Evolutionary conservation across 257 asterid species (phyloP), one percentile per base, ranked within the genome.

Genomic region (Cinchona pubescens): DNA sequence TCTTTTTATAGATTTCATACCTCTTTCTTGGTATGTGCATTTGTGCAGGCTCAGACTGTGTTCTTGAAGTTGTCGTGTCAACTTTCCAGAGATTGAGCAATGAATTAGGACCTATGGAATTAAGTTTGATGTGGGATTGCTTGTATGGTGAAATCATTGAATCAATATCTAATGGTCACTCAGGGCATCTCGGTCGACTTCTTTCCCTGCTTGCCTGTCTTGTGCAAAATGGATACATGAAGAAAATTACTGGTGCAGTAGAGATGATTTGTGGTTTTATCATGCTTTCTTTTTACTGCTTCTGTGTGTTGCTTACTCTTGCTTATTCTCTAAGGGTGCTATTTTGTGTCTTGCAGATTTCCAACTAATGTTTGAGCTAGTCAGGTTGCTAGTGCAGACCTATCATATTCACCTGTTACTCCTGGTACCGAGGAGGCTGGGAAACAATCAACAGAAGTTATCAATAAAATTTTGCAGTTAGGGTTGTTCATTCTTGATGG

Each of bases 401-500:
- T 88, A 68, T n/a, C n/a, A n/a, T n/a, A n/a, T n/a, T n/a, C n/a
- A n/a, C n/a, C n/a, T 80, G 55, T 82, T 82, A 85, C 85, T 71
- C 65, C 67, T 83, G 81, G 72, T 64, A 70, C 78, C 65, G 74
- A 35, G 81, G 74, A 84, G 69, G 75, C 62, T 62, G 74, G 63
- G 75, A 89, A 87, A 71, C 83, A 82, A 60, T 66, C 81, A 58
- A 40, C 84, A 27, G 87, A 85, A 68, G 75, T 88, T 62, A 69
- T 88, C 77, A 89, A 88, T 70, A 86, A 84, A 78, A 80, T 88
- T 66, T 79, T 90, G 83, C 82, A 86, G 73, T 84, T 93, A 75
- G 83, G 87, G 83, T 82, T 88, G 71, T 87, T 96, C 83, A 71
- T 87, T 76, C 73, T 94, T 78, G 95, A 82, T 79, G 92, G 96